Conservation (phyloP, 2,329 filamentous ascomycete species). For the Dactylellina drechsleri region DNA sequence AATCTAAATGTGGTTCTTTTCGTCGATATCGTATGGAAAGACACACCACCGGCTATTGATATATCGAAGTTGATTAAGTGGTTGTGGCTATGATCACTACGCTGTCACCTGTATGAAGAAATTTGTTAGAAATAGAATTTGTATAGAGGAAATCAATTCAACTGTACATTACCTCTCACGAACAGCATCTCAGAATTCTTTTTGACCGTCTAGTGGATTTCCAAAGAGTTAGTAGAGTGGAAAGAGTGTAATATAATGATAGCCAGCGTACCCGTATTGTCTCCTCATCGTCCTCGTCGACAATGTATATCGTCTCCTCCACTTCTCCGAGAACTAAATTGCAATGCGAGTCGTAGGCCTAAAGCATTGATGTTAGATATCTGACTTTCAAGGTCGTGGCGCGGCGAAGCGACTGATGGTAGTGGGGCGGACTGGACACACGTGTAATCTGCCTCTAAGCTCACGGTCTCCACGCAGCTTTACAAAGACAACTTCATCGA, state of each 20-base stretch:
- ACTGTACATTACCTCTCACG: slow-evolving; percentile 77
- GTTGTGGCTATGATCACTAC: slow-evolving; percentile 73
- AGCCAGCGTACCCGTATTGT: slow-evolving; percentile 72
- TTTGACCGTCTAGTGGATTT: slow-evolving; percentile 77
- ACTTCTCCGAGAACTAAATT: slow-evolving; percentile 96
- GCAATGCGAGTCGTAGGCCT: slow-evolving; percentile 99
- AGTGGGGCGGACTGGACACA: slow-evolving; percentile 65
- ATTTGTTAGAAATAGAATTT: slow-evolving; percentile 25
- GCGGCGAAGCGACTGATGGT: neutral
- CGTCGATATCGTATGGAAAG: neutral
- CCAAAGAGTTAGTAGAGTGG: slow-evolving; percentile 1
- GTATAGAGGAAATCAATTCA: slow-evolving; percentile 58
- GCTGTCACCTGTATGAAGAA: slow-evolving; percentile 71
- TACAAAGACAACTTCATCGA: slow-evolving; percentile 96
- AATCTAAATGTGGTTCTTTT: slow-evolving; percentile 12
- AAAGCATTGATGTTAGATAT: slow-evolving; percentile 49
- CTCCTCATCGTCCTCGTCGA: slow-evolving; percentile 81
- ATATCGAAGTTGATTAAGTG: slow-evolving; percentile 18
- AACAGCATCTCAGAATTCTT: slow-evolving; percentile 99
- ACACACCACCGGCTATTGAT: neutral
- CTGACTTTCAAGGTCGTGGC: neutral
- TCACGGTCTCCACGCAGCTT: slow-evolving; percentile 96
- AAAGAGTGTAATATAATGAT: neutral
- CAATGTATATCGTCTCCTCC: slow-evolving; percentile 93
- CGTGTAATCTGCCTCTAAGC: slow-evolving; percentile 92